phyloP scores from a whole-genome alignment of 2,329 filamentous ascomycete species.

The Pochonia chlamydosporia region DNA sequence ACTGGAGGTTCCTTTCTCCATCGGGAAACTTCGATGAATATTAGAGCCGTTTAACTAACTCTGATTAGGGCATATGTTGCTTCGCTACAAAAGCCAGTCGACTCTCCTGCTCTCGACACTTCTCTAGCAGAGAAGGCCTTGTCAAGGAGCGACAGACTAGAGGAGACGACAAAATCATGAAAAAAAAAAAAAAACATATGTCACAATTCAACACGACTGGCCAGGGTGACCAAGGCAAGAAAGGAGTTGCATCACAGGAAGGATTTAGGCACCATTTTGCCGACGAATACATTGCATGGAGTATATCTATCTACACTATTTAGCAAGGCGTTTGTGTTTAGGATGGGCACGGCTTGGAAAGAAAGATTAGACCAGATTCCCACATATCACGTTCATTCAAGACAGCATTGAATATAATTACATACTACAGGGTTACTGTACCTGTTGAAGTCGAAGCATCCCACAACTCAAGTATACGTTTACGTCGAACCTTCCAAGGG shows the following conservation, averaged over 20 bases:
- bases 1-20: too few relatives aligned
- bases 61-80: conserved; percentile 1
- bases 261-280: neutral
- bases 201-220: too few relatives aligned
- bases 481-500: too few relatives aligned
- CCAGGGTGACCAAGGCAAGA: neutral
- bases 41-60: neutral
- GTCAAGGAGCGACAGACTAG: neutral
- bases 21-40: too few relatives aligned
- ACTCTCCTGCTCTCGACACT: neutral
- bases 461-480: too few relatives aligned
- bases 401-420: neutral
- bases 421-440: too few relatives aligned
- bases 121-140: conserved; percentile 2
- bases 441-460: too few relatives aligned
- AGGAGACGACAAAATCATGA: conserved; percentile 1
- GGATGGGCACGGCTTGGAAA: neutral
- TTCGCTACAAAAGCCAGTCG: neutral
- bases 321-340: conserved; percentile 4
- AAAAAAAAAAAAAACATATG: too few relatives aligned
- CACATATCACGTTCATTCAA: conserved; percentile 1
- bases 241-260: neutral
- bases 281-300: neutral
- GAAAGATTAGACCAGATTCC: neutral
- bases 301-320: neutral